phyloP scores from a whole-genome alignment of 768 basidiomycete genomes.

The Punctularia strigosozonata region DNA sequence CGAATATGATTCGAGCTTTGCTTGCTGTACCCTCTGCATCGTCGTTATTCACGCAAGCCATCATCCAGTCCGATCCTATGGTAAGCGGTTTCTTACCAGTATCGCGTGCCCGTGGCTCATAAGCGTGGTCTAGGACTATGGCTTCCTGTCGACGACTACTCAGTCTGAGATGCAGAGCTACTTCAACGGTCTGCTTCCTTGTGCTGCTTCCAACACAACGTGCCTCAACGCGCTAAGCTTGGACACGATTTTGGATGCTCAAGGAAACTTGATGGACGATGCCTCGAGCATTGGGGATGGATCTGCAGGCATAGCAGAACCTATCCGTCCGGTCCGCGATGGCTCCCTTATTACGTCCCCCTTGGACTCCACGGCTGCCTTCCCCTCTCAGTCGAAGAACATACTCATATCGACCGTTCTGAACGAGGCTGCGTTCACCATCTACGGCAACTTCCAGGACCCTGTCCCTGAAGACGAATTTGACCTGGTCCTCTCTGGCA shows the following conservation, averaged over 20 bases:
- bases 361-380: conserved; percentile 46
- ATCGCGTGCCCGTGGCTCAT: not conserved
- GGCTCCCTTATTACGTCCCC: conserved; percentile 58
- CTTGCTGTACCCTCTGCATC: conserved; percentile 62
- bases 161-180: conserved; percentile 41
- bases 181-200: conserved; percentile 37
- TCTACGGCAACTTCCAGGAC: conserved; percentile 31
- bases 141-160: conserved; percentile 44
- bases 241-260: conserved; percentile 39
- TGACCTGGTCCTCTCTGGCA: conserved; percentile 22
- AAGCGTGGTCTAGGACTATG: conserved; percentile 42
- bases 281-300: conserved; percentile 35
- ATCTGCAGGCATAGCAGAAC: conserved; percentile 38
- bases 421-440: conserved; percentile 61
- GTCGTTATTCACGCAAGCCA: conserved; percentile 63
- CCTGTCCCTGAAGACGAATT: conserved; percentile 30
- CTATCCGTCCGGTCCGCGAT: conserved; percentile 59
- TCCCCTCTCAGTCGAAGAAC: conserved; percentile 51
- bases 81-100: conserved; percentile 23
- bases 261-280: conserved; percentile 31
- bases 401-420: conserved; percentile 59
- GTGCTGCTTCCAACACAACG: conserved; percentile 28
- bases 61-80: conserved; percentile 84
- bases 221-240: conserved; percentile 44
- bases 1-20: conserved; percentile 64